phyloP scores from a whole-genome alignment of 1,284 basidiomycete genomes.

The Apiotrichum domesticum region DNA sequence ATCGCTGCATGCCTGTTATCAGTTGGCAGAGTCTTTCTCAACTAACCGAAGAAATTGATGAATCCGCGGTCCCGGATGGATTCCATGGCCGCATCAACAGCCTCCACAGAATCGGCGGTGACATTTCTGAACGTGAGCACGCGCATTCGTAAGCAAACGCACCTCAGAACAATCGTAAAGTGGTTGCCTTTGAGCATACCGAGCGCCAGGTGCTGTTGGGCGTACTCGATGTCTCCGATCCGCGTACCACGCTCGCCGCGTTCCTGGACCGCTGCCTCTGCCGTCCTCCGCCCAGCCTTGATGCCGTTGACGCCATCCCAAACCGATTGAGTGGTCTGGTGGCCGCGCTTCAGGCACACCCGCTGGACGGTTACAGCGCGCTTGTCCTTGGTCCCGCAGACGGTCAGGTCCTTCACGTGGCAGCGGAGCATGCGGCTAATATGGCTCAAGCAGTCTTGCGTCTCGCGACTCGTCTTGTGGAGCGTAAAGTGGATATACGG shows the following conservation, averaged over 20 bases:
- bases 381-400: constrained; percentile 98
- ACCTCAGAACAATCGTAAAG: constrained; percentile 92
- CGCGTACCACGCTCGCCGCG: constrained; percentile 86
- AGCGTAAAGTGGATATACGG: constrained; percentile 94
- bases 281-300: constrained; percentile 53
- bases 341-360: constrained; percentile 73
- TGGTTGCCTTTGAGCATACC: constrained; percentile 95
- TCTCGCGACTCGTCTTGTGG: constrained; percentile 96
- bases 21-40: not conserved
- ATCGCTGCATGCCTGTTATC: constrained; percentile 85
- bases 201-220: constrained; percentile 72
- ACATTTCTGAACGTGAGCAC: constrained; percentile 59
- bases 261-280: constrained; percentile 57
- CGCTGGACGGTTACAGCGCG: constrained; percentile 92
- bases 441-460: constrained; percentile 83
- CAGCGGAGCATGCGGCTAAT: constrained; percentile 70
- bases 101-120: constrained; percentile 63
- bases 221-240: constrained; percentile 81
- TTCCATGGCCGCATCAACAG: constrained; percentile 69
- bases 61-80: constrained; percentile 80
- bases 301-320: constrained; percentile 73
- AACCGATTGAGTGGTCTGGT: constrained; percentile 73
- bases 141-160: constrained; percentile 24
- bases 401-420: constrained; percentile 69
- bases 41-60: constrained; percentile 90